phyloP scores from a whole-genome alignment of 2,329 filamentous ascomycete genomes.

The Fusarium scirpi region DNA sequence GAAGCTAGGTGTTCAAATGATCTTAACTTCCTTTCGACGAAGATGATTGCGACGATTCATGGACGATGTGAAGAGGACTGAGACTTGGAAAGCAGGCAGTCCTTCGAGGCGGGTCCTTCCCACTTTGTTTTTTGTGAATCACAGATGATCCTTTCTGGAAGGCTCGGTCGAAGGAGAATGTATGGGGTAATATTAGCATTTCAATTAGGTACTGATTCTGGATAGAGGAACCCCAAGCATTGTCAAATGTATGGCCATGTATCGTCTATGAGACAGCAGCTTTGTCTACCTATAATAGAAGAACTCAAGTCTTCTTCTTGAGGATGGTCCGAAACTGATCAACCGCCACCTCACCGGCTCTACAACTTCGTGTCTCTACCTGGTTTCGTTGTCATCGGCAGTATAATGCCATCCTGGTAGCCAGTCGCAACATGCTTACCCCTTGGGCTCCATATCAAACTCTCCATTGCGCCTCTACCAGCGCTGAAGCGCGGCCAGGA shows the following conservation, averaged over 20 bases:
- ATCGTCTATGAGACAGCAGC: neutral
- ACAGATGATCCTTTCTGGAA: neutral
- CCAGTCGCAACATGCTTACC: constrained; percentile 66
- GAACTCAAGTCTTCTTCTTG: neutral
- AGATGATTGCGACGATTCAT: neutral
- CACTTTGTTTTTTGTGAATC: neutral
- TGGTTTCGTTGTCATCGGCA: constrained; percentile 38
- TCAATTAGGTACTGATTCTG: neutral
- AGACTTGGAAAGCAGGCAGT: neutral
- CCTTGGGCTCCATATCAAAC: constrained; percentile 65
- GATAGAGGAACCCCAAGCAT: neutral
- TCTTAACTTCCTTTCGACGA: neutral
- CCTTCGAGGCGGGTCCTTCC: neutral
- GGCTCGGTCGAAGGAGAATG: neutral
- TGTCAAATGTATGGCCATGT: neutral
- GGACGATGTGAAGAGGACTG: neutral
- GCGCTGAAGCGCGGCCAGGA: constrained; percentile 61
- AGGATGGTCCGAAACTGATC: neutral
- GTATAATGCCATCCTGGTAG: constrained; percentile 65
- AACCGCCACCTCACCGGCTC: neutral
- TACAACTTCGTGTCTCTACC: constrained; percentile 23
- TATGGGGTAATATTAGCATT: neutral
- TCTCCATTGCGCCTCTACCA: constrained; percentile 61
- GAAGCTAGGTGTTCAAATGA: neutral
- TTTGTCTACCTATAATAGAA: too few relatives aligned